Percentiles rank a stretch among this genome's conserved stretches.
Evolutionary conservation across 2,329 filamentous ascomycete genomes (phyloP).

Genomic region (Apiospora phragmitis): DNA sequence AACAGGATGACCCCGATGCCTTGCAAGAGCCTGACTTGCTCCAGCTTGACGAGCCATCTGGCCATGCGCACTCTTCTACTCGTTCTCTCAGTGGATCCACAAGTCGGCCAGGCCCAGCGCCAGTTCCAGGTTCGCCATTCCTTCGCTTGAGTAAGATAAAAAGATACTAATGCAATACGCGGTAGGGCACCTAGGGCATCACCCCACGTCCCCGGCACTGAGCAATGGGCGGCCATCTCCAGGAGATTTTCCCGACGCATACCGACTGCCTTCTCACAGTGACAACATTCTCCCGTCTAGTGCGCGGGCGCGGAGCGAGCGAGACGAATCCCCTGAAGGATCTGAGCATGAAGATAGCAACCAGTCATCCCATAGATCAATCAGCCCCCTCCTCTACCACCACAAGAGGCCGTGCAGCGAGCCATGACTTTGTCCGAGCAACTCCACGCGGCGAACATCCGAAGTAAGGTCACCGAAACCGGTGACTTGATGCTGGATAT

Average conservation of each 20-base stretch:
- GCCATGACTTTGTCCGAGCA: conserved; percentile 85
- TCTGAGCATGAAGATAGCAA: conserved; percentile 41
- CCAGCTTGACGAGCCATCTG: conserved; percentile 56
- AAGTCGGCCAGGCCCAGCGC: conserved; percentile 14
- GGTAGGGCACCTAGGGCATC: conserved; percentile 8
- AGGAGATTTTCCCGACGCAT: conserved; percentile 50
- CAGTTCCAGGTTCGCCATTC: conserved; percentile 19
- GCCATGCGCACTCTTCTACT: conserved; percentile 36
- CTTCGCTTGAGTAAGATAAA: not conserved
- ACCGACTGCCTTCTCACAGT: conserved; percentile 47
- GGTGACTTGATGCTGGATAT: conserved; percentile 98
- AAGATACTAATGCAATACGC: conserved; percentile 31
- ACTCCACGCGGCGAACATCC: conserved; percentile 87
- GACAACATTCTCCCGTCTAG: conserved; percentile 54
- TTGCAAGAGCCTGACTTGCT: conserved; percentile 71
- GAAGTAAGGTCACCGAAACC: conserved; percentile 85
- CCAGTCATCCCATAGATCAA: conserved; percentile 57
- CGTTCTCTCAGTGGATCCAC: not conserved
- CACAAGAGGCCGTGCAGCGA: conserved; percentile 76
- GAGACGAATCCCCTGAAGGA: conserved; percentile 35
- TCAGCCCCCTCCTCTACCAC: conserved; percentile 76
- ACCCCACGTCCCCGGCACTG: conserved; percentile 54
- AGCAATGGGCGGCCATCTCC: conserved; percentile 46
- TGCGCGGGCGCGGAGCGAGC: conserved; percentile 36
- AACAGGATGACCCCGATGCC: conserved; percentile 33